Evolutionary conservation across 148 eudicot species (phyloP).

Genomic region (Chenopodium suecicum): DNA sequence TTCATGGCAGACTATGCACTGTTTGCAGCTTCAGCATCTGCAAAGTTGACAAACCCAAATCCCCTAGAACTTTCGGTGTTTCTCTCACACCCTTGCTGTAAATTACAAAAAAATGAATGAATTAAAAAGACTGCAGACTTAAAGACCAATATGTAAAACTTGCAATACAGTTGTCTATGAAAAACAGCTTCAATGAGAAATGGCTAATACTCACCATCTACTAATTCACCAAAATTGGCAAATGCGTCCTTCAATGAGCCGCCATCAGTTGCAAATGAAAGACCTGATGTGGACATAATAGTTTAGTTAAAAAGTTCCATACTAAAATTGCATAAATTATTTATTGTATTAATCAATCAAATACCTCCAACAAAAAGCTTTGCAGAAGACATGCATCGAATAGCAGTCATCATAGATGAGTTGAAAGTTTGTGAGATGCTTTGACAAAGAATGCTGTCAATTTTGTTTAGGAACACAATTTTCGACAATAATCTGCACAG

Average conservation of each 20-base stretch:
- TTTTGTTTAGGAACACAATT: conserved; percentile 66
- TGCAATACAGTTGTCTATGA: no score
- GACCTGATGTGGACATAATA: conserved; percentile 40
- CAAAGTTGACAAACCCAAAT: conserved; percentile 69
- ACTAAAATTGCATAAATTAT: neutral
- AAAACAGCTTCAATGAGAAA: neutral
- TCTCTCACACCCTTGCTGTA: conserved; percentile 71
- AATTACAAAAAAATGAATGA: neutral
- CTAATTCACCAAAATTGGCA: conserved; percentile 66
- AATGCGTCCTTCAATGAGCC: conserved; percentile 61
- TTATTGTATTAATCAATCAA: neutral
- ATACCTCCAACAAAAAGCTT: conserved; percentile 90
- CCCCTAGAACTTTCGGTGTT: conserved; percentile 78
- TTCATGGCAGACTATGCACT: conserved; percentile 66
- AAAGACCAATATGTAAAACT: neutral
- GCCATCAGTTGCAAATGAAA: conserved; percentile 73
- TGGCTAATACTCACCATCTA: conserved; percentile 50
- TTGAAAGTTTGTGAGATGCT: conserved; percentile 41
- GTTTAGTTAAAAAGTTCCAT: neutral
- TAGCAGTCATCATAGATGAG: conserved; percentile 52
- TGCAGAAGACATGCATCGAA: conserved; percentile 55
- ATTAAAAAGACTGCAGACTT: conserved; percentile 6
- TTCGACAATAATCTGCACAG: conserved; percentile 17
- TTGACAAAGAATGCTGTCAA: conserved; percentile 58
- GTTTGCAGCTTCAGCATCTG: conserved; percentile 47